Base-by-base conservation (phyloP, 148 eudicot species). In the Amaranthus palmeri region DNA sequence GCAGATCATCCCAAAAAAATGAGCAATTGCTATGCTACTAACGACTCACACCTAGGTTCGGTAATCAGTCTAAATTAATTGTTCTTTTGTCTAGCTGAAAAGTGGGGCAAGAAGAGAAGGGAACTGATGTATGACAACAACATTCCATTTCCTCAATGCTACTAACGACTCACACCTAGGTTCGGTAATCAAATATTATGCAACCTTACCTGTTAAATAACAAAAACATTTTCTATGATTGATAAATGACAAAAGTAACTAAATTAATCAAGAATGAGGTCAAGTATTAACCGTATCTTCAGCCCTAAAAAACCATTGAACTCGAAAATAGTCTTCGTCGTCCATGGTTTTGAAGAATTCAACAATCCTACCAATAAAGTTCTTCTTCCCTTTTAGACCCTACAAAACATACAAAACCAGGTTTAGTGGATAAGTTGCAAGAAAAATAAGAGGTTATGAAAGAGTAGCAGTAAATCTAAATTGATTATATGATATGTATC, bases 281-380 rank as follows among this genome's bases (percentile, higher is more conserved):
- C 11, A 4, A 59, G 18, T 72, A 67, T 75, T 78, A 64, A 81
- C 84, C 54, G 84, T 81, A 71, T 81, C 84, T 74, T 74, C 73
- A 54, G 84, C 81, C 64, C 84, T 74, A 48, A 69, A 81, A 64
- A 81, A 81, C 84, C 84, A 81, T 61, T 81, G 81, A 44, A 81
- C 81, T 57, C 84, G 80, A 71, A 81, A 74, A 69, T 81, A 81
- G 74, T 78, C 84, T 75, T 77, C 73, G 52, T 75, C 79, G 36
- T 78, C 78, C 74, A 71, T 50, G 50, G 84, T 74, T 74, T 62
- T 78, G 59, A 81, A 81, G 71, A 81, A 78, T 74, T 81, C 84
- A 17, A 81, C n/a, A 69, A 81, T 81, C 75, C 69, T 72, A 48
- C 84, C 84, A 54, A 81, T 69, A 67, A 73, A 81, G 64, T 81